Evolutionary conservation across 371 early-diverging fungal genomes (phyloP), one percentile per base, ranked within the genome.

Genomic region (Circinella umbellata): DNA sequence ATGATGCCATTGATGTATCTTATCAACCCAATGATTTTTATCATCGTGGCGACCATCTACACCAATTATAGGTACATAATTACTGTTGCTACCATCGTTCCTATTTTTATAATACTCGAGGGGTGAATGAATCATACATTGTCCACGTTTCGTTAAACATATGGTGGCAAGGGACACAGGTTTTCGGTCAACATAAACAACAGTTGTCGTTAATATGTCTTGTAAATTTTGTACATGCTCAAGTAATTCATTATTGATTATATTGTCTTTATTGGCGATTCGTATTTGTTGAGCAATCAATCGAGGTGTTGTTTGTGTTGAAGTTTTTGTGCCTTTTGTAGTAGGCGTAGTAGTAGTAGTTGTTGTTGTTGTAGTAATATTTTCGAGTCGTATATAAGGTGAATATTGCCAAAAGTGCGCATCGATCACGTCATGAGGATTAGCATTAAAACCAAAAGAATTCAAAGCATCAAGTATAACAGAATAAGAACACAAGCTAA

Each of bases 71-170:
- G 42, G 88, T 42, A 11, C 18, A 37, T 61, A 15, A 59, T 59
- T 20, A 74, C 59, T 54, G 78, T 74, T 48, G 61, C 34, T 15
- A 42, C 64, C 37, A 51, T 35, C 59, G 39, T 53, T 39, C 15
- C 67, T 38, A 47, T 69, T 42, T 4, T 76, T 53, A 88, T 87
- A 91, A 63, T 77, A 84, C 7, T 80, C 80, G 13, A 86, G 72
- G 5, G 89, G 88, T 4, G 90, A 87, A 71, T 90, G 89, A 3
- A 89, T 71, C 14, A 89, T 68, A 60, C 91, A 90, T 5, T 69
- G 63, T 4, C 75, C 72, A 63, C 68, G 67, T 14, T 63, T 64
- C n/a, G 55, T 64, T 38, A 70, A 53, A 64, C 76, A 76, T 20
- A 75, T 72, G 34, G 65, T 72, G 9, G 68, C 68, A 15, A 76